Evolutionary conservation across 169 alveolate species (phyloP).

Genomic region (Cyclospora cayetanensis): DNA sequence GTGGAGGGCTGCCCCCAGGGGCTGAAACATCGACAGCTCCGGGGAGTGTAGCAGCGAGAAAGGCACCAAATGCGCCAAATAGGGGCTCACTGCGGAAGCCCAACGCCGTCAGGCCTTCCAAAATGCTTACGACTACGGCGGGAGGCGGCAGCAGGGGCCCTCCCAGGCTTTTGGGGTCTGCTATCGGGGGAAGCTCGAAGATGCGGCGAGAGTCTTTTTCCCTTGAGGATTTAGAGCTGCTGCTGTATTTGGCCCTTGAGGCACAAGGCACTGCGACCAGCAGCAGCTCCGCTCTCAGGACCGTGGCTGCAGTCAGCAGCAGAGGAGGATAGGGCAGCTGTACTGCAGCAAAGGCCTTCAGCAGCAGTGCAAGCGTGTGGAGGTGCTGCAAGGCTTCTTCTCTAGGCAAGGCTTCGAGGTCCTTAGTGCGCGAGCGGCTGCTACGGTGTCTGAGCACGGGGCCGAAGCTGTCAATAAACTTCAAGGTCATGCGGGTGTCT

Average conservation of each 20-base stretch:
- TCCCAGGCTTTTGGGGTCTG: background rate
- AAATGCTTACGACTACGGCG: background rate
- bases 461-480: slow-evolving; percentile 16
- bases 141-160: background rate
- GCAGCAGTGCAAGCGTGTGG: slow-evolving; percentile 2
- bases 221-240: too few species aligned
- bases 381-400: background rate
- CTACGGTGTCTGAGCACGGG: background rate
- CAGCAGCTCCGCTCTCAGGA: background rate
- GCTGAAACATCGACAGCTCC: background rate
- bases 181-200: background rate
- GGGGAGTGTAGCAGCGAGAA: background rate
- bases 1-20: too few species aligned
- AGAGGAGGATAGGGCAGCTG: slow-evolving; percentile 22
- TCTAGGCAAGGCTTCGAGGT: background rate
- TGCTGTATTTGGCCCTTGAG: background rate
- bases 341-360: slow-evolving; percentile 34
- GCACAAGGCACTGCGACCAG: background rate
- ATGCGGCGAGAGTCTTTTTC: background rate
- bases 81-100: slow-evolving; percentile 22
- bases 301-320: background rate
- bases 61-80: background rate
- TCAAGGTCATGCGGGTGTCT: background rate
- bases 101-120: background rate
- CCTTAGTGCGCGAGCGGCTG: background rate